Percentiles rank a stretch among this genome's conserved stretches.
These are phyloP conservation scores for Lachnellula cervina DNA, from an alignment of 2,329 filamentous ascomycete genomes.

Conservation along the genomic window DNA sequence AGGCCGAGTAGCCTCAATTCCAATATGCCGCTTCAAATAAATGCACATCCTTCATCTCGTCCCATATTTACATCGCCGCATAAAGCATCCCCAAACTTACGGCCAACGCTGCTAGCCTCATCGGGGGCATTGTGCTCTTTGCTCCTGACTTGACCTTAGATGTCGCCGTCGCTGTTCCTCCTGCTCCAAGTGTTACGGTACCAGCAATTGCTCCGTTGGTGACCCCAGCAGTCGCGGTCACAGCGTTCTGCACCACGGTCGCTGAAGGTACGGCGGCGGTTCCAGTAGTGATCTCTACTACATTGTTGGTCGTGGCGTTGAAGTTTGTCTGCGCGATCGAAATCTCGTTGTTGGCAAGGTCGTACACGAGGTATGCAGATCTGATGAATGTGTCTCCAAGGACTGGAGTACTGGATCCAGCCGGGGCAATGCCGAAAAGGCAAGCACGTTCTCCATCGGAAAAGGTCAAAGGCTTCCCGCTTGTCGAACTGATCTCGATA, in stretches of 20 bases:
- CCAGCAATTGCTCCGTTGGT: conserved; percentile 11
- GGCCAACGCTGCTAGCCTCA: conserved; percentile 18
- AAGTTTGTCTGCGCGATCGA: conserved; percentile 64
- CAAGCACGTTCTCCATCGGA: conserved; percentile 52
- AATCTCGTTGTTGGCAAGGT: conserved; percentile 66
- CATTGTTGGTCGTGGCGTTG: conserved; percentile 46
- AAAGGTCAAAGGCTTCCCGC: conserved; percentile 47
- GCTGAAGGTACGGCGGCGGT: conserved; percentile 49
- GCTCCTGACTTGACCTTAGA: conserved; percentile 13
- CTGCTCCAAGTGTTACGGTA: conserved; percentile 2
- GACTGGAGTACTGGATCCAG: conserved; percentile 51
- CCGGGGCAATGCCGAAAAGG: conserved; percentile 62
- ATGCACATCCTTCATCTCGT: not conserved
- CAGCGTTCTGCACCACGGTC: conserved; percentile 44
- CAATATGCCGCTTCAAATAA: not conserved
- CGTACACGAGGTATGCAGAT: conserved; percentile 71
- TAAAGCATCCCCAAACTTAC: conserved; percentile 24
- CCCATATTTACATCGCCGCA: conserved; percentile 19
- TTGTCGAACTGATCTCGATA: conserved; percentile 42
- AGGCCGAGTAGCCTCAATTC: not conserved
- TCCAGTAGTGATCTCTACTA: conserved; percentile 52
- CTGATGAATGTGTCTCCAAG: conserved; percentile 72
- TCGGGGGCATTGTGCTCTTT: conserved; percentile 9
- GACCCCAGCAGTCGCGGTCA: conserved; percentile 39
- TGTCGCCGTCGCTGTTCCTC: not conserved